Evolutionary conservation across 768 basidiomycete species (phyloP).

Genomic region (Coprinopsis sp.): DNA sequence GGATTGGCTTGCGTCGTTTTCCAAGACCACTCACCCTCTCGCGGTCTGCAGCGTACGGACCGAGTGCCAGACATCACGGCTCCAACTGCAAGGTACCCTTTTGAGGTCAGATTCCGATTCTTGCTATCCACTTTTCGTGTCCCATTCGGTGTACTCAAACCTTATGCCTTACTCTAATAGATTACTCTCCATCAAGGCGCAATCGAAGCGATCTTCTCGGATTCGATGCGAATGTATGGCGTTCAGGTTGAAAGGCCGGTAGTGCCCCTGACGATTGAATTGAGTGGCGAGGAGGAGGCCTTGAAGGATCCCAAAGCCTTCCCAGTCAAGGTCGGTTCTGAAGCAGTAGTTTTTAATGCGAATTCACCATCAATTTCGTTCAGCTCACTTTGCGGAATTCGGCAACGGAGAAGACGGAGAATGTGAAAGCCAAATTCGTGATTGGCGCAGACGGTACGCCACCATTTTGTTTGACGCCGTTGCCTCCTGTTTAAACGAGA

Average conservation of each 20-base stretch:
- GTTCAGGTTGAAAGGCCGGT: slow-evolving; percentile 49
- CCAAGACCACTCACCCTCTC: background rate
- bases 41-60: slow-evolving; percentile 46
- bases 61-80: slow-evolving; percentile 60
- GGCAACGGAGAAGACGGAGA: background rate
- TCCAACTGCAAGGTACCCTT: slow-evolving; percentile 63
- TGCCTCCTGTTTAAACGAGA: slow-evolving; percentile 1
- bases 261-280: slow-evolving; percentile 42
- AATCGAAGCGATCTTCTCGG: slow-evolving; percentile 55
- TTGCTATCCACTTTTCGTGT: background rate
- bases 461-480: background rate
- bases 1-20: background rate
- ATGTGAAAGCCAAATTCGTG: slow-evolving; percentile 68
- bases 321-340: slow-evolving; percentile 32
- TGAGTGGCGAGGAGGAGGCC: slow-evolving; percentile 37
- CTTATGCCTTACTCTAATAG: slow-evolving; percentile 22
- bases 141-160: background rate
- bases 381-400: background rate
- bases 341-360: too few species aligned
- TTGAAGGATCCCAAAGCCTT: slow-evolving; percentile 37
- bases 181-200: slow-evolving; percentile 60
- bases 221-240: slow-evolving; percentile 45
- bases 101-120: slow-evolving; percentile 53
- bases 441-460: slow-evolving; percentile 67
- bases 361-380: too few species aligned